A percentile compares a stretch with the other conserved stretches of the same genome.
Conservation (phyloP, 129 eudicot genomes). For the Pulicaria dysenterica region DNA sequence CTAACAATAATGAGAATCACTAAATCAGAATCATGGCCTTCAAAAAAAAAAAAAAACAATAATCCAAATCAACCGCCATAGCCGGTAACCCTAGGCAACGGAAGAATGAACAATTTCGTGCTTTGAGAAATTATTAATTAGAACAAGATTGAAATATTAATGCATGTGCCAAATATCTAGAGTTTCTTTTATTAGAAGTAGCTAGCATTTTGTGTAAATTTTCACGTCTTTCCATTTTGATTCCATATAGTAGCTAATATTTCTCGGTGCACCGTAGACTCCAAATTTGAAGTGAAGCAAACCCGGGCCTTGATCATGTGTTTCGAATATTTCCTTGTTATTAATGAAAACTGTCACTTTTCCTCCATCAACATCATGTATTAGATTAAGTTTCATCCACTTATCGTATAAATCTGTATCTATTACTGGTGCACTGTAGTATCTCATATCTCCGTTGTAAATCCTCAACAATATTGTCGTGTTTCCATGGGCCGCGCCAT, state of each 20-base stretch:
- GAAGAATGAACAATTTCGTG: no score
- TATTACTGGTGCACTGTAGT: constrained; percentile 34
- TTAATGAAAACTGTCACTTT: constrained; percentile 35
- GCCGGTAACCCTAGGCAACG: no score
- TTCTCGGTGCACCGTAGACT: constrained; percentile 45
- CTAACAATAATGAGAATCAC: no score
- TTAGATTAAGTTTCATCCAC: constrained; percentile 46
- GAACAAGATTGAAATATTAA: no score
- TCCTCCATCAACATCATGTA: constrained; percentile 47
- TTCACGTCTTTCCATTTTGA: constrained; percentile 50
- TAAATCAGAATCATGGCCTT: no score
- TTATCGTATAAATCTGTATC: constrained; percentile 36
- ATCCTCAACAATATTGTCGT: constrained; percentile 45
- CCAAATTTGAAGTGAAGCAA: constrained; percentile 43
- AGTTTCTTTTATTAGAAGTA: no score
- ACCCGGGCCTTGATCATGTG: constrained; percentile 39
- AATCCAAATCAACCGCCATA: no score
- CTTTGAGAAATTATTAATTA: no score
- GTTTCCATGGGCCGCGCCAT: constrained; percentile 40
- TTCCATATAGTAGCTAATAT: constrained; percentile 48
- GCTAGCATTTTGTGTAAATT: constrained; percentile 32
- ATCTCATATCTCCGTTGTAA: constrained; percentile 44
- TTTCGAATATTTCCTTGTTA: constrained; percentile 24
- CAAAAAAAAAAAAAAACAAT: no score
- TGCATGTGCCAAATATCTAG: no score